Base-by-base conservation (phyloP, 805 yeast species). In the Pichia thaimueangensis region DNA sequence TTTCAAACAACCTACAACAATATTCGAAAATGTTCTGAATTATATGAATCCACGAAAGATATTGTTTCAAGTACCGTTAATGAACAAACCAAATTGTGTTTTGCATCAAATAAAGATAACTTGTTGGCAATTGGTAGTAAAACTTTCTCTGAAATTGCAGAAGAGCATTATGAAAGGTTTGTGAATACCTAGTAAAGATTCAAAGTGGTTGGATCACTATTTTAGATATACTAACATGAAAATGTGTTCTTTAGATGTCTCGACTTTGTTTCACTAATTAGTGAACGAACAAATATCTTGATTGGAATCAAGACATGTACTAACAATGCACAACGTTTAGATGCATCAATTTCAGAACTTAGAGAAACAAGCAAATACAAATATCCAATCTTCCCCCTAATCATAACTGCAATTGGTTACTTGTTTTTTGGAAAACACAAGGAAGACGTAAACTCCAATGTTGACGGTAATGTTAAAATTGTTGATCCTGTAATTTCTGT, bases 271-370 rank as follows among this genome's bases (percentile, higher is more conserved):
- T 22, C 42, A 11, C 34, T 38, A 10, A 21, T 43, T 13, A 34
- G n/a, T 24, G 25, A 30, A 8, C 33, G 33, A 8, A 28, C 30
- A 20, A 38, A 34, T 35, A 35, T 34, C 10, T 10, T 43, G 4
- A 21, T 29, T 32, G 25, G 37, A n/a, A 11, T 43, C 5, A 43
- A 38, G 20, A 15, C 7, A 10, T 43, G 46, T 30, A 38, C 34
- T 15, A 25, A 29, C 6, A 23, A 35, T 6, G 6, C 39, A 12
- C 25, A 24, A 10, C 30, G 29, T 2, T 19, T 43, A 22, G 21
- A 43, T 23, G 19, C 27, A 7, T 30, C 42, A 4, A n/a, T n/a
- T n/a, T n/a, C n/a, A n/a, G n/a, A n/a, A n/a, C n/a, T n/a, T n/a
- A n/a, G n/a, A n/a, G n/a, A n/a, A n/a, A n/a, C n/a, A n/a, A n/a